Percentiles rank a stretch among this genome's conserved stretches.
phyloP scores from a whole-genome alignment of 2,329 filamentous ascomycete genomes.

The Trichoderma harzianum region DNA sequence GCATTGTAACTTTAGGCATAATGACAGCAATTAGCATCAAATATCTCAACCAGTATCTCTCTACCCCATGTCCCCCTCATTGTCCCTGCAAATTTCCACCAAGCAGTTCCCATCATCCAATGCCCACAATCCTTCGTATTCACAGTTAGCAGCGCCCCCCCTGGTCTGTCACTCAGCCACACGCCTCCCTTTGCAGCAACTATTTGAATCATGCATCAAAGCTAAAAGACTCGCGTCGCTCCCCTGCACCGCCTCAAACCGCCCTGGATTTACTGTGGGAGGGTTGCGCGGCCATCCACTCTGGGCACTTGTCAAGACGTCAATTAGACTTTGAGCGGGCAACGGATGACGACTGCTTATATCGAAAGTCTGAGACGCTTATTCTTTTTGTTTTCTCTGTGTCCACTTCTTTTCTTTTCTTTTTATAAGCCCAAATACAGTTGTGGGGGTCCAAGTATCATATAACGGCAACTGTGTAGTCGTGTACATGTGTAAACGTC shows the following conservation, averaged over 20 bases:
- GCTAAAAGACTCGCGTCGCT: neutral
- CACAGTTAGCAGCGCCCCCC: neutral
- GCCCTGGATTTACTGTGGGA: neutral
- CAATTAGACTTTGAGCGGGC: neutral
- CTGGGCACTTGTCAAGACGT: neutral
- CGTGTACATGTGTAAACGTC: neutral
- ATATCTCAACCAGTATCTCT: neutral
- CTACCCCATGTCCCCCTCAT: neutral
- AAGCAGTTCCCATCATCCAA: neutral
- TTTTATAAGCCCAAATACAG: neutral
- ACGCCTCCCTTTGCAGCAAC: neutral
- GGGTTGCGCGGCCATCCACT: constrained; percentile 4
- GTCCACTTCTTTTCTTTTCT: neutral
- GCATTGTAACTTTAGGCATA: neutral
- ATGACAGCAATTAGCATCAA: neutral
- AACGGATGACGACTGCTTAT: neutral
- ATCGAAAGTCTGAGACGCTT: neutral
- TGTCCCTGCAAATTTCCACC: neutral
- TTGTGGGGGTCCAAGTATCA: neutral
- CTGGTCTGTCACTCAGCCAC: neutral
- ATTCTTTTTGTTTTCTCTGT: neutral
- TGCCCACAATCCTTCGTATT: neutral
- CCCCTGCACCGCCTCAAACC: constrained; percentile 2
- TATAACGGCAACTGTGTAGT: neutral
- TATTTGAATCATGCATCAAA: neutral